Evolutionary conservation across 768 basidiomycete species (phyloP), one percentile per base, ranked within the genome.

Genomic region (Peribolospora baueri): DNA sequence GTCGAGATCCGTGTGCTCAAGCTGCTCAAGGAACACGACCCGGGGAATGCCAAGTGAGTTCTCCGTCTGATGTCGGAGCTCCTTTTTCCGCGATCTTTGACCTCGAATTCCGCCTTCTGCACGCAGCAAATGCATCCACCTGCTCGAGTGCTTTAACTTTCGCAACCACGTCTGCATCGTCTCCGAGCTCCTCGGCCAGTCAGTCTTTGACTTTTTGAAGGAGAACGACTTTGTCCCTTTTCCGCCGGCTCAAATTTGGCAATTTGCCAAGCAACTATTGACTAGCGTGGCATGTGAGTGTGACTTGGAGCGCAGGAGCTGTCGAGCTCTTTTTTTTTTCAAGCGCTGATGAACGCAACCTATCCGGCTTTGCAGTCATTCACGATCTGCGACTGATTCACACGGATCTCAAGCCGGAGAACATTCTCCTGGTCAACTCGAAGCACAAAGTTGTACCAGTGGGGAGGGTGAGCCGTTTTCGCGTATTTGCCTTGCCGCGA

Each of bases 401-500:
- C 68, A 98, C 93, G 43, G 93, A 98, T 72, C 76, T 98, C 53
- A 98, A 98, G 69, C 93, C 93, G 41, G 93, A 98, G 72, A 97
- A 97, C 67, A 97, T 98, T 53, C 74, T 98, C 37, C 77, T 98
- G 52, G 88, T 91, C 14, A 76, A 80, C 66, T 90, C 84, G 63
- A 78, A 81, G 58, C 82, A 76, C 10, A 50, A 60, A 43, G 13
- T 58, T 7, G 56, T 66, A 5, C 60, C 58, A 4, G 62, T 62
- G 4, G 55, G 60, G 8, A 61, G 64, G 56, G 68, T 68, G 38
- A 59, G 68, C 61, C 7, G 1, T 5, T 1, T 7, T 10, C 41
- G 40, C n/a, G 7, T 50, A 13, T 41, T 49, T 3, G 49, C 42
- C 42, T 57, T 25, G 39, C 41, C 9, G 46, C 8, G 49, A 36